Percentiles rank a stretch among this genome's conserved stretches.
phyloP scores from a whole-genome alignment of 2,329 filamentous ascomycete species.

The Stemphylium vesicarium region DNA sequence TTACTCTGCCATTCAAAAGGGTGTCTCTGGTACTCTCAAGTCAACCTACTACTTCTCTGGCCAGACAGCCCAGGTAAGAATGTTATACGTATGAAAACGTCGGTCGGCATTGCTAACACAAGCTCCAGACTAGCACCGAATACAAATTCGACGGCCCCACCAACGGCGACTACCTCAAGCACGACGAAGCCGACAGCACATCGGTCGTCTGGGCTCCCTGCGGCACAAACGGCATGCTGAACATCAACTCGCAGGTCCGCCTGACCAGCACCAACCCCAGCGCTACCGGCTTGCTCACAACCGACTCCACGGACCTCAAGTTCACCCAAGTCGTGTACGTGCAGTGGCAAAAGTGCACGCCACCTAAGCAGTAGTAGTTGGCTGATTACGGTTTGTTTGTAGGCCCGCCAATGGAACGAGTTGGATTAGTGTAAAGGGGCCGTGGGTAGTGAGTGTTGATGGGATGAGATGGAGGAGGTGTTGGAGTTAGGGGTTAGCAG shows the following conservation, averaged over 20 bases:
- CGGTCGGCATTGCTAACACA: conserved; percentile 9
- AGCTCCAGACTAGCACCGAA: conserved; percentile 41
- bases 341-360: conserved; percentile 52
- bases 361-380: conserved; percentile 16
- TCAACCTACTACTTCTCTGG: conserved; percentile 64
- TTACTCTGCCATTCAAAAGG: conserved; percentile 55
- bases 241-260: conserved; percentile 61
- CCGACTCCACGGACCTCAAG: conserved; percentile 58
- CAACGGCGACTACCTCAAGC: conserved; percentile 49
- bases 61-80: conserved; percentile 49
- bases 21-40: conserved; percentile 57
- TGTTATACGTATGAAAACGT: background rate
- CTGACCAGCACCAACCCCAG: conserved; percentile 41
- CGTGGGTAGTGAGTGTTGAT: conserved; percentile 6
- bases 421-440: conserved; percentile 13
- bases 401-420: conserved; percentile 12
- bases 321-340: conserved; percentile 54
- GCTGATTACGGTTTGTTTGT: conserved; percentile 17
- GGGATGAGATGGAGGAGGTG: conserved; percentile 16
- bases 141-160: conserved; percentile 51
- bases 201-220: conserved; percentile 61
- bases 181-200: conserved; percentile 52
- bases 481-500: conserved; percentile 5
- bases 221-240: conserved; percentile 57
- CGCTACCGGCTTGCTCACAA: conserved; percentile 53